Conservation (phyloP, 331 rosid species). For the Erythrophleum ivorense region DNA sequence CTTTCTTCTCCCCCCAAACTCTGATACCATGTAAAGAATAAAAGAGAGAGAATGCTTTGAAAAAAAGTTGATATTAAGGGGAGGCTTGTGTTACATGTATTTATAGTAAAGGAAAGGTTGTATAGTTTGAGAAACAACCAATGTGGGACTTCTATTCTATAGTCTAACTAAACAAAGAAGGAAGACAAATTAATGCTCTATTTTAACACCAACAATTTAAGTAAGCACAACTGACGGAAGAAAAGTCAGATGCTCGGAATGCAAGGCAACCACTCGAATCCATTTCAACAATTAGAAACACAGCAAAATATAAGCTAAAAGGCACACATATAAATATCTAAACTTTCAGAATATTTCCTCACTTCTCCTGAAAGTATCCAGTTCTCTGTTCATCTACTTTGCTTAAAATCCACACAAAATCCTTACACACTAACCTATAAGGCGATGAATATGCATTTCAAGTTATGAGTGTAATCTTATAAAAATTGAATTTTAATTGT, state of each 20-base stretch:
- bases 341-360: background rate
- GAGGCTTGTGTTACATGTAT: too few species aligned
- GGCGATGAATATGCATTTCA: conserved; percentile 14
- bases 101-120: too few species aligned
- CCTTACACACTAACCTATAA: background rate
- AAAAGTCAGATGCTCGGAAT: conserved; percentile 12
- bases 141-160: too few species aligned
- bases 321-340: background rate
- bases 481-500: background rate
- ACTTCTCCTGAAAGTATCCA: conserved; percentile 25
- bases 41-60: too few species aligned
- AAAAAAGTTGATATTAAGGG: too few species aligned
- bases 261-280: background rate
- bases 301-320: background rate
- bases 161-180: too few species aligned
- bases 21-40: too few species aligned
- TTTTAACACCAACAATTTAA: background rate
- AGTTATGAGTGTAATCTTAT: background rate
- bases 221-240: conserved; percentile 17
- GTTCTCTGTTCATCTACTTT: conserved; percentile 8
- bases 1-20: too few species aligned
- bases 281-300: conserved; percentile 23
- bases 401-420: conserved; percentile 7
- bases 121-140: too few species aligned
- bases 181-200: too few species aligned